Base-by-base conservation (phyloP, 2,329 filamentous ascomycete genomes). In the Ophiocordyceps camponoti-floridani region DNA sequence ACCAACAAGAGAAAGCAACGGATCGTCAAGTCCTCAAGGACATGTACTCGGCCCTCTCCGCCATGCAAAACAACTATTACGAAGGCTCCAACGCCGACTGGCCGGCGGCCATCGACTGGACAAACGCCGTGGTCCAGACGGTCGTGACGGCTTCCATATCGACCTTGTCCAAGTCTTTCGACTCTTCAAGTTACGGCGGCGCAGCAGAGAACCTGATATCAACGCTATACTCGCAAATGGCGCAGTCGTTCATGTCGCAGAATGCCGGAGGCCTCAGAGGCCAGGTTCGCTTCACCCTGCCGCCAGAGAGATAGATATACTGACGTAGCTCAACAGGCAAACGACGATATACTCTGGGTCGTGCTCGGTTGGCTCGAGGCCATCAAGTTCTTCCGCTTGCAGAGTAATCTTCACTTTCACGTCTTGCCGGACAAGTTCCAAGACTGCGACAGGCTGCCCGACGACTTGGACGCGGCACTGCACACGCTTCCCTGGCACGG, bases 261-360 rank as follows among this genome's bases (percentile, higher is more conserved):
- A 78, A 94, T 58, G 73, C 79, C 4, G 77, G 87, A 50, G 69
- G 73, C 27, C 72, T 95, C 43, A 73, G 84, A 41, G 75, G 77
- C 46, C 60, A 78, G 56, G 65, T 67, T 48, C 38, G 19, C 19
- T 26, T 38, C 9, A n/a, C 18, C n/a, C 8, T 8, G n/a, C 35
- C 16, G 10, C 8, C 35, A 16, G 18, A 10, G 7, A 11, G 35
- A n/a, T n/a, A 11, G 13, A 11, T 16, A 27, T 28, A 23, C 31
- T 44, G 5, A 44, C 35, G 7, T 13, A 11, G 31, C 9, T 10
- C n/a, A 4, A 3, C 2, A 91, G 66, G 89, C 89, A 0, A 94
- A 81, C 58, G 89, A 95, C 56, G 89, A 96, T 58, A 94, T 94
- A 65, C 73, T 94, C 3, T 96, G 89, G 89, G 86, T 95, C 1